Base-by-base conservation (phyloP, 345 rosid genomes). In the Nephelium lappaceum region DNA sequence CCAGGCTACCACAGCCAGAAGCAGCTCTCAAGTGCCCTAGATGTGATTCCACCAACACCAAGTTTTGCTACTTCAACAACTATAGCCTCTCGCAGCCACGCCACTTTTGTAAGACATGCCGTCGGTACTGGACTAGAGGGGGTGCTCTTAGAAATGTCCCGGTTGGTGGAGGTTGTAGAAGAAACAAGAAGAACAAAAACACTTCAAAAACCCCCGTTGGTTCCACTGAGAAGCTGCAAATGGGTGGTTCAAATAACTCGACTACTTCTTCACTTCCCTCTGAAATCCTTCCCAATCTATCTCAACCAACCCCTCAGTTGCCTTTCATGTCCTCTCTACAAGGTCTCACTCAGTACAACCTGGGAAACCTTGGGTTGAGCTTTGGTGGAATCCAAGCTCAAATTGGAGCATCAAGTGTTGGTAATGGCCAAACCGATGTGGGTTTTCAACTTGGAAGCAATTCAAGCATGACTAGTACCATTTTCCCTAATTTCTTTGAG, bases 41-140 rank as follows among this genome's bases (percentile, higher is more conserved):
- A 81, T 93, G 98, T 38, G 93, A 88, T 11, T 93, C 95, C 14
- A 77, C 83, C 75, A 93, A 93, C 85, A 93, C 97, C 38, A 93
- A 93, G 79, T 93, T 93, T 80, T 93, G 97, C 77, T 93, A 93
- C 86, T 93, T 84, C 89, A 93, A 93, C 43, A 93, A 93, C 86
- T 93, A 93, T 62, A 93, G 84, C 88, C 88, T 91, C 65, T 74
- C 90, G 14, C 98, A 93, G 76, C 98, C 95, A 8, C 94, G 98
- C 63, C 88, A 93, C 88, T 90, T 89, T 76, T 93, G 98, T 81
- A 93, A 93, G 79, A 87, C 87, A 11, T 93, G 97, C 49, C 93
- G 95, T 60, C 88, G 97, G 15, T 93, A 93, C 84, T 93, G 97
- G 97, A 93, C 97, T 24, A 75, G 81, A 47, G 97, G 95, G 0